Base-by-base conservation (phyloP, 2,329 filamentous ascomycete genomes). In the Leptographium radiaticola region DNA sequence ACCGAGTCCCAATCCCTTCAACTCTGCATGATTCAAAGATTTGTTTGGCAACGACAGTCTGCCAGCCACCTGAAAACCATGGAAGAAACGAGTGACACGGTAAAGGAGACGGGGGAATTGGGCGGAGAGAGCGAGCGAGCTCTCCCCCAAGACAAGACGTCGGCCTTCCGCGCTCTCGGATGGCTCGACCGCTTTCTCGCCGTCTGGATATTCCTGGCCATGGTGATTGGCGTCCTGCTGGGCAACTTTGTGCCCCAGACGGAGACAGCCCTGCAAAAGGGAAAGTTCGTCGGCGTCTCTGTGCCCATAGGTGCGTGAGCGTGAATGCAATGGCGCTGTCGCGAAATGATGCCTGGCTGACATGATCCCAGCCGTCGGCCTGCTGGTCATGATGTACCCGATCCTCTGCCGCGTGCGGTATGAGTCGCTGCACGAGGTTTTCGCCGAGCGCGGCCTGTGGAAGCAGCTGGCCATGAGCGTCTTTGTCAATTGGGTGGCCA, bases 321-420 rank as follows among this genome's bases (percentile, higher is more conserved):
- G 6, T n/a, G 6, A 42, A 20, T 12, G 34, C 34, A 10, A 2
- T 13, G 9, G 34, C 12, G 9, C 33, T 44, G 30, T 7, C n/a
- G 3, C 18, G 34, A 6, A 11, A 10, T 49, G 4, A 2, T 30
- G 18, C 20, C 11, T 20, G 18, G 25, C 20, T 44, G 16, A 44
- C 42, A n/a, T 10, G 42, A 44, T 18, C 13, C 20, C 13, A 87
- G 87, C 88, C 0, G 71, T 94, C 49, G 88, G 89, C 0, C 70
- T 95, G 1, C 74, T 95, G 1, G 82, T 94, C 44, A 95, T 95
- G 88, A 95, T 95, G 87, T 95, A 93, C 63, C 89, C 89, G 0
- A 94, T 95, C 56, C 72, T 95, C 0, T 94, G 87, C 75, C 93
- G 93, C 66, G 85, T 94, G 7, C 80, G 80, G 43, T 93, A 81